Conservation (phyloP, 208 protist species). For the Leishmania martiniquensis region DNA sequence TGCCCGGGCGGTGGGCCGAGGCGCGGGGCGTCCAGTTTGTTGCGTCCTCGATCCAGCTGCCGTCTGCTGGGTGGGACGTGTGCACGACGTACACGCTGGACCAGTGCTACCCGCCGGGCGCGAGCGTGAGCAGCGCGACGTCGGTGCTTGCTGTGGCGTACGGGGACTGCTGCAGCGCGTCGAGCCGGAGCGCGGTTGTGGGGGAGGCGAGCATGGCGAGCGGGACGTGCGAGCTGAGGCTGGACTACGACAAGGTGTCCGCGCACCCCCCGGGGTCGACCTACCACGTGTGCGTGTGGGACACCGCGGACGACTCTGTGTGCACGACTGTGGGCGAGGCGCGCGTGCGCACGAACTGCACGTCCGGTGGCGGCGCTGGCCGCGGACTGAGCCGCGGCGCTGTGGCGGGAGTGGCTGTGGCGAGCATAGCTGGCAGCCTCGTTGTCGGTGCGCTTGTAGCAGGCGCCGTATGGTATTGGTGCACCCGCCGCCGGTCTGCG, state of each 20-base stretch:
- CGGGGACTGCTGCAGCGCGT: conserved; percentile 50
- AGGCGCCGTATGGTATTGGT: background rate
- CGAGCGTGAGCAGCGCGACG: conserved; percentile 2
- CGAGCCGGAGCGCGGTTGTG: conserved; percentile 18
- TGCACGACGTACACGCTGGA: conserved; percentile 31
- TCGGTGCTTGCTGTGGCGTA: conserved; percentile 39
- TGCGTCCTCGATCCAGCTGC: conserved; percentile 30
- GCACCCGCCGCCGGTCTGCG: background rate
- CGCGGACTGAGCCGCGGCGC: conserved; percentile 33
- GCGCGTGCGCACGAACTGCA: conserved; percentile 36
- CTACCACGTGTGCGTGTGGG: conserved; percentile 63
- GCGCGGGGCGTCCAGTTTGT: conserved; percentile 22
- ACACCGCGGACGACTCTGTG: conserved; percentile 38
- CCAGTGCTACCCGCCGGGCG: conserved; percentile 40
- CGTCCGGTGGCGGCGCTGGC: conserved; percentile 4
- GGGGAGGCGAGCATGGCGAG: conserved; percentile 17
- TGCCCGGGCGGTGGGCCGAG: conserved; percentile 25
- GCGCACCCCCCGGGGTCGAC: conserved; percentile 29
- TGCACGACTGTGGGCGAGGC: conserved; percentile 50
- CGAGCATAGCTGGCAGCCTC: conserved; percentile 35
- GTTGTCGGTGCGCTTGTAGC: conserved; percentile 12
- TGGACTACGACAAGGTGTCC: conserved; percentile 22
- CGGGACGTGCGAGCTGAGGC: conserved; percentile 38
- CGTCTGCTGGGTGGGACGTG: conserved; percentile 34
- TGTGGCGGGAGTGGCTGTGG: conserved; percentile 37